Evolutionary conservation across 768 basidiomycete species (phyloP).

Genomic region (Pulveroboletus sp.): DNA sequence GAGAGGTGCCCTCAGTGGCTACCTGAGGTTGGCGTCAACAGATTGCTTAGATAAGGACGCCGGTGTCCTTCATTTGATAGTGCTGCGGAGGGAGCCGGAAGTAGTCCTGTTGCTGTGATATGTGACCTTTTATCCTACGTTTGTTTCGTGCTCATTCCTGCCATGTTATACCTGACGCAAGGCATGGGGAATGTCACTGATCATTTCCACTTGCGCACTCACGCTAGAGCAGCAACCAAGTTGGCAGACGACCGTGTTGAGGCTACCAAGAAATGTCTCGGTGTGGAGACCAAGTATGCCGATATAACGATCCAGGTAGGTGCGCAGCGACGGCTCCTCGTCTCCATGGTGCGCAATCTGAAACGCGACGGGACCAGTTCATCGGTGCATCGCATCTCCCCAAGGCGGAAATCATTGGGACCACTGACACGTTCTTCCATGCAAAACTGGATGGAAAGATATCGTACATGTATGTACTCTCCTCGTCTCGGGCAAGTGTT

Average conservation of each 20-base stretch:
- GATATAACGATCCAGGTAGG: slow-evolving; percentile 55
- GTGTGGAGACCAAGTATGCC: slow-evolving; percentile 42
- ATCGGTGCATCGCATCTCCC: slow-evolving; percentile 68
- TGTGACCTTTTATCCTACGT: neutral
- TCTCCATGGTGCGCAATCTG: neutral
- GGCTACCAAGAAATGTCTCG: slow-evolving; percentile 28
- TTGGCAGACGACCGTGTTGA: slow-evolving; percentile 30
- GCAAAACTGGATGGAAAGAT: slow-evolving; percentile 60
- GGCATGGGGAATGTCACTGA: slow-evolving; percentile 13
- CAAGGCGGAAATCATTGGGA: slow-evolving; percentile 60
- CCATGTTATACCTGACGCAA: slow-evolving; percentile 13
- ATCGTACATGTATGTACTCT: slow-evolving; percentile 54
- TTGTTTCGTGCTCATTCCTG: neutral
- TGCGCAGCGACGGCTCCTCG: neutral
- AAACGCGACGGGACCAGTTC: slow-evolving; percentile 39
- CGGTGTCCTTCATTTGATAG: neutral
- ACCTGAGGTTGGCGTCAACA: no score
- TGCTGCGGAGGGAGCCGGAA: no score
- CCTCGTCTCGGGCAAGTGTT: neutral
- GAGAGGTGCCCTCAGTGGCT: no score
- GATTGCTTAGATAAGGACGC: no score
- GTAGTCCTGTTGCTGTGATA: neutral
- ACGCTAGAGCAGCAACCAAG: neutral
- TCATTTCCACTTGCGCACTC: slow-evolving; percentile 2
- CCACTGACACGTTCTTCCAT: slow-evolving; percentile 68